A percentile compares a stretch with the other conserved stretches of the same genome.
phyloP scores from a whole-genome alignment of 441 rosid genomes.

The Erysimum pusillum region DNA sequence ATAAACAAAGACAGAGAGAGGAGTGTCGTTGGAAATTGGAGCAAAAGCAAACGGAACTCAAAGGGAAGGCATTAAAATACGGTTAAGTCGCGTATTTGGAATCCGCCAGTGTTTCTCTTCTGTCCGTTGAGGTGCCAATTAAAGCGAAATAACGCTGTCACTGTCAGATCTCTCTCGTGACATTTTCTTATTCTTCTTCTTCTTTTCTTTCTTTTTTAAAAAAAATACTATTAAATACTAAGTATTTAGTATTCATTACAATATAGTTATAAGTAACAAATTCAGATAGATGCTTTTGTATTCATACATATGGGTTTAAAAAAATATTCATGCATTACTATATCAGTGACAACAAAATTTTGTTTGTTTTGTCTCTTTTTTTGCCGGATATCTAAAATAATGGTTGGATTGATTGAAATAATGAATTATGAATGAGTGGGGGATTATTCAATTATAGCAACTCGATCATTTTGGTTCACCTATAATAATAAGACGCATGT shows the following conservation, averaged over 20 bases:
- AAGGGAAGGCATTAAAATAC: constrained; percentile 49
- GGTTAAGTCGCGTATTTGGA: constrained; percentile 50
- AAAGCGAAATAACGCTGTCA: constrained; percentile 49
- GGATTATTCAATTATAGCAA: constrained; percentile 40
- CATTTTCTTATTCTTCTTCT: constrained; percentile 31
- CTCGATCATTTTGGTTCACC: constrained; percentile 47
- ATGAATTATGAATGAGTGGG: constrained; percentile 32
- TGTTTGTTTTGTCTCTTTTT: neutral
- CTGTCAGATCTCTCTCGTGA: constrained; percentile 54
- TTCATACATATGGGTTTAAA: neutral
- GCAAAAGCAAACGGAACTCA: constrained; percentile 65
- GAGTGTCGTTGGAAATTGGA: constrained; percentile 66
- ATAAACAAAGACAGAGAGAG: constrained; percentile 3
- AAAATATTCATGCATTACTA: neutral
- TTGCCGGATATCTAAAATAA: neutral
- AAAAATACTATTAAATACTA: neutral
- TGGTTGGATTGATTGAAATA: constrained; percentile 23
- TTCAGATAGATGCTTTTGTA: neutral
- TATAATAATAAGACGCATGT: constrained; percentile 42
- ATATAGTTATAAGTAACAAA: neutral
- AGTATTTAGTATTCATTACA: constrained; percentile 6
- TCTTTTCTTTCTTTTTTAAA: neutral
- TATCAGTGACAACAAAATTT: neutral
- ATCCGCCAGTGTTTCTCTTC: constrained; percentile 61
- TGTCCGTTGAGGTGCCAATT: constrained; percentile 51